Base-by-base conservation (phyloP, 169 alveolate genomes). In the Eimeria necatrix region DNA sequence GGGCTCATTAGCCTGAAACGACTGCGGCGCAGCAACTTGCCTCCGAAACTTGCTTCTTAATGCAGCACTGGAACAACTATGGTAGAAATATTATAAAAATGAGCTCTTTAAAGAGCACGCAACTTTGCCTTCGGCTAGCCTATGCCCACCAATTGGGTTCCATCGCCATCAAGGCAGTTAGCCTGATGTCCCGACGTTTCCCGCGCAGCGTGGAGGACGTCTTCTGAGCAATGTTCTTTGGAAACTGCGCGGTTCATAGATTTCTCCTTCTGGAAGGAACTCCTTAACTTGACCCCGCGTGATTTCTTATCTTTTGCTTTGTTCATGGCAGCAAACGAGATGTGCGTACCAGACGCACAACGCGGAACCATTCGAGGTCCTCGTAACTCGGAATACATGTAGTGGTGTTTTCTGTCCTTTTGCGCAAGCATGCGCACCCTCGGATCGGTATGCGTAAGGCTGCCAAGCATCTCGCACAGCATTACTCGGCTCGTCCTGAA, bases 381-480 rank as follows among this genome's bases (percentile, higher is more conserved):
- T 59, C 68, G 56, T 9, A 84, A 32, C 56, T 84, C 91, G 22
- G 91, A 56, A 46, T 84, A 84, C 76, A 59, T 56, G 76, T 84
- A 84, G 78, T 84, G 91, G 59, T 84, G 76, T n/a, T 76, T 73
- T 68, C 59, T 52, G 78, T 41, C 4, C 49, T 84, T 73, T 22
- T 84, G 78, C 53, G 91, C 48, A 5, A 84, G 73, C 20, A 68
- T 56, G 41, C 91, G 91, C 26, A 84, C 49, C 59, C 76, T 84
- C 64, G 64, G 91, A 16, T 84, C 71, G n/a, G 60, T 24, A 59
- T 59, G 53, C n/a, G 49, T 53, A 20, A 59, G 6, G 53, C n/a
- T 68, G 56, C 91, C 91, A 22, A 84, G 61, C 91, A 84, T 84
- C n/a, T 84, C 91, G 78, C 48, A 84, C 78, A 84, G 76, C 91